Evolutionary conservation across 2,329 filamentous ascomycete genomes (phyloP), one percentile per base, ranked within the genome.

Genomic region (Aspergillus sp.): DNA sequence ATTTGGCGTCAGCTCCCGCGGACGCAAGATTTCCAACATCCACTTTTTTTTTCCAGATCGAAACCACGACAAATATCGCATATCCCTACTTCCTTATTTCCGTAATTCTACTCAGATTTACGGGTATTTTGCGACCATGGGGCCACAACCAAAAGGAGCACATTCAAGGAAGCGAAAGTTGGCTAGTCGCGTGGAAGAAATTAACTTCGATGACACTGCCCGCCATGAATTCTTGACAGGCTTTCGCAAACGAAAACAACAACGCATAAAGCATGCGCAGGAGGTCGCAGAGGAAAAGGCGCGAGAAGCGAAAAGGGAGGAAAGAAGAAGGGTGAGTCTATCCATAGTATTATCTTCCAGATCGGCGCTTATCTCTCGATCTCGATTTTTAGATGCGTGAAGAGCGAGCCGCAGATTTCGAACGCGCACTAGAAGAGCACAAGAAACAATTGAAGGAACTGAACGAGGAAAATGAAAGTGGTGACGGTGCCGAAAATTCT

Each of bases 201-300:
- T 99, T 74, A 86, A 80, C 52, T 99, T 98, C 77, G 92, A 99
- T 77, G 78, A 83, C 60, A 82, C 83, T 60, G 90, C 90, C 46
- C 88, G 95, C 63, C 80, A 89, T 63, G 92, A 98, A 70, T 99
- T 90, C 72, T 82, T 99, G 57, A 97, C 92, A 0, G 95, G 95
- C 3, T 99, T 99, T 77, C 93, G 93, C 80, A 99, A 98, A 82
- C 89, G 95, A 75, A 98, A 97, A 75, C 79, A 90, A 53, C 89
- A 91, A 73, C 85, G 95, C 39, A 86, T 88, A 64, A 96, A 96
- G 78, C 82, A 88, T 74, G 93, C 93, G 2, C 90, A 95, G 70
- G 91, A 95, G 65, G 82, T 89, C 66, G 90, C 91, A 3, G 87
- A 85, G 46, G 89, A 91, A 75, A 87, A 84, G 71, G 91, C 88